phyloP scores from a whole-genome alignment of 805 yeast genomes.

The Myxozyma neglecta region DNA sequence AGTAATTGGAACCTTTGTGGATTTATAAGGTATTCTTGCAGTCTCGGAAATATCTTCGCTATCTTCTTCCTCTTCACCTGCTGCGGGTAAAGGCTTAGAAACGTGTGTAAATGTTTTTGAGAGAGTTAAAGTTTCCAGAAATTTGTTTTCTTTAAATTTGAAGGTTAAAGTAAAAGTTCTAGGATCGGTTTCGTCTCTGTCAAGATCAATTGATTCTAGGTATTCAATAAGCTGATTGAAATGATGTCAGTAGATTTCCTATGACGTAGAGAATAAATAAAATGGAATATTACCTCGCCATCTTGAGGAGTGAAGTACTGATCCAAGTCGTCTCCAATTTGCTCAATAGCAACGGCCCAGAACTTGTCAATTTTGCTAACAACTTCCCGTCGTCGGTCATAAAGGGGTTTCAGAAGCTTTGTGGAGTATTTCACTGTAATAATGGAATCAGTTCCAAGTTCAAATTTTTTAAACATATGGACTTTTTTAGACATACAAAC shows the following conservation, averaged over 20 bases:
- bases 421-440: constrained; percentile 27
- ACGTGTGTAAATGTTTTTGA: constrained; percentile 54
- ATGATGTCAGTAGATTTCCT: neutral
- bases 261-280: neutral
- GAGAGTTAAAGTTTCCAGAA: constrained; percentile 58
- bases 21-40: constrained; percentile 56
- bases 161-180: constrained; percentile 63
- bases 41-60: constrained; percentile 41
- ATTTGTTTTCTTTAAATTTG: constrained; percentile 53
- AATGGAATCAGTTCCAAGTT: neutral
- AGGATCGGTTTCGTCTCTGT: constrained; percentile 46
- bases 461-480: neutral
- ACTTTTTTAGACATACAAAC: constrained; percentile 30
- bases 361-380: constrained; percentile 63
- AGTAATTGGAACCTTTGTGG: constrained; percentile 54
- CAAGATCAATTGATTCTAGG: constrained; percentile 61
- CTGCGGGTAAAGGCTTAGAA: constrained; percentile 30
- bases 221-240: constrained; percentile 12
- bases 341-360: constrained; percentile 85
- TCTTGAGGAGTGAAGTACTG: constrained; percentile 78
- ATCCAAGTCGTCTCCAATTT: constrained; percentile 73
- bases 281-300: constrained; percentile 45
- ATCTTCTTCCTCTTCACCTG: constrained; percentile 42
- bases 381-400: constrained; percentile 55
- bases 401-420: constrained; percentile 55